Evolutionary conservation across 176 grass and related monocot species (phyloP), one percentile per base, ranked within the genome.

Genomic region (Calamus simplicifolius): DNA sequence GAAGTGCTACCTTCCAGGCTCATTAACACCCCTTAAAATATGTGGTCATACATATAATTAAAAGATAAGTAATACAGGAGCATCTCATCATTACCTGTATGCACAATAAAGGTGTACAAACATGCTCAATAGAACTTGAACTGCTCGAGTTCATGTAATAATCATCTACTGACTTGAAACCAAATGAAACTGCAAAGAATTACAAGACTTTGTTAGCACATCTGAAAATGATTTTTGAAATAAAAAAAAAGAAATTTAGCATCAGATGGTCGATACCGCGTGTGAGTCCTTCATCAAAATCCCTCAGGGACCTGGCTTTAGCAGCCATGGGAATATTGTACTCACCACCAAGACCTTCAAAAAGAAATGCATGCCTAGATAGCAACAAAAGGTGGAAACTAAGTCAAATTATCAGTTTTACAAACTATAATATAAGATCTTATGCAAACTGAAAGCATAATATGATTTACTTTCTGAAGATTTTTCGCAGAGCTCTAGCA

Each of bases 81-180:
- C 35, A 55, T 57, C 6, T n/a, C 67, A 59, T 50, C 59, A 49
- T 66, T 48, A 97, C 93, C 93, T 97, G 93, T 88, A 91, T 91
- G 87, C 87, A 97, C 17, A 97, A 48, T 57, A 97, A 82, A 71
- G 93, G 93, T 77, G 80, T 80, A 66, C 72, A 67, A 54, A 97
- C 81, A 85, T 87, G 64, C 69, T 90, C 77, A 56, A 97, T 97
- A 27, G 81, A 97, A 62, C 69, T 81, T 48, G 93, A 97, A 73
- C 93, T 91, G 69, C 87, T 85, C 52, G 93, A 97, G 63, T 91
- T 91, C 29, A 74, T 82, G 50, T 97, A 97, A 74, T 97, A 97
- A 77, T 97, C 93, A 85, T 97, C 93, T 52, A 82, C 87, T 18
- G 92, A 97, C 62, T 85, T 91, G 75, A 97, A 97, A 75, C 92